phyloP scores from a whole-genome alignment of 2,329 filamentous ascomycete genomes.

The Exophiala spinifera region DNA sequence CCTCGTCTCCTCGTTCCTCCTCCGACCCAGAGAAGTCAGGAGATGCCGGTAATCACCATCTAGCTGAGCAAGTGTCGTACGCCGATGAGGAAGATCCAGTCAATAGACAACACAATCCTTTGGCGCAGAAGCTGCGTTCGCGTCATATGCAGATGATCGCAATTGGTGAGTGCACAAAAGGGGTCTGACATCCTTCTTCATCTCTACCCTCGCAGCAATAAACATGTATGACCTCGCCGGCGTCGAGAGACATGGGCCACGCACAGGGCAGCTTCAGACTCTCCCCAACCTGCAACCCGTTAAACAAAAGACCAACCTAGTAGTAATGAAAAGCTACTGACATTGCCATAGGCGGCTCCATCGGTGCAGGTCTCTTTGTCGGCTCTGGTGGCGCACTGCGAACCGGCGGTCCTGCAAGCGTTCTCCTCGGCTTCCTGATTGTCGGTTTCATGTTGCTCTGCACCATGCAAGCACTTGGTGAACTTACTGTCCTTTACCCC shows the following conservation, averaged over 20 bases:
- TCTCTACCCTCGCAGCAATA: too few relatives aligned
- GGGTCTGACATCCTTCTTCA: too few relatives aligned
- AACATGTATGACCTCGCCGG: too few relatives aligned
- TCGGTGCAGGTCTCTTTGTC: constrained; percentile 40
- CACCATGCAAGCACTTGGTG: constrained; percentile 56
- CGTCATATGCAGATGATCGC: constrained; percentile 33
- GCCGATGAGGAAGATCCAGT: constrained; percentile 19
- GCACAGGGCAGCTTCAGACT: neutral
- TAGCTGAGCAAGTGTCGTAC: constrained; percentile 18
- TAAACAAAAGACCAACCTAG: neutral
- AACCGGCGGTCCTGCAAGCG: constrained; percentile 37
- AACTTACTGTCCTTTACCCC: constrained; percentile 79
- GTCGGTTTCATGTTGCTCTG: constrained; percentile 58
- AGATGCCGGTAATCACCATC: constrained; percentile 16
- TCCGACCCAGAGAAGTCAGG: constrained; percentile 17
- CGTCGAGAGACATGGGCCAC: neutral
- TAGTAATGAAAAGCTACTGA: neutral
- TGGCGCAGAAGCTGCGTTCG: constrained; percentile 24
- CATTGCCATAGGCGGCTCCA: constrained; percentile 29
- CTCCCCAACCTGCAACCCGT: too few relatives aligned
- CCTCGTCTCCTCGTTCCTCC: constrained; percentile 1
- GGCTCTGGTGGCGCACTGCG: constrained; percentile 37
- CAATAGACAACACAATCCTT: constrained; percentile 19
- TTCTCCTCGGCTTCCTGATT: constrained; percentile 49
- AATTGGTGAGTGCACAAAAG: constrained; percentile 24